These are phyloP conservation scores for Lodderomyces beijingensis DNA, from an alignment of 1,139 yeast genomes.

Conservation along the genomic window DNA sequence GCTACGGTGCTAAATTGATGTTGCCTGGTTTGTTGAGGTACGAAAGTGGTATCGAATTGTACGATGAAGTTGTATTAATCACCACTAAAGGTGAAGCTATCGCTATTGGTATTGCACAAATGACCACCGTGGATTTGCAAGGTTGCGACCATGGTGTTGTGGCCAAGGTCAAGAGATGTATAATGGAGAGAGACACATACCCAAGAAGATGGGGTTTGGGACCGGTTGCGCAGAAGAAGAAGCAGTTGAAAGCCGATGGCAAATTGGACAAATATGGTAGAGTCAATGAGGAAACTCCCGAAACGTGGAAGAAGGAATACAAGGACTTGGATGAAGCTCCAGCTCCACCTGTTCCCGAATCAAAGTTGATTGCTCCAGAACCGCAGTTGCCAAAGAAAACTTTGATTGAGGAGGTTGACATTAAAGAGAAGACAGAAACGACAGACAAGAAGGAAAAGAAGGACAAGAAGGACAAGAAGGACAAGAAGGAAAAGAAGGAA, in stretches of 20 bases:
- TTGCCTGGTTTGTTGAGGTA: slow-evolving; percentile 97
- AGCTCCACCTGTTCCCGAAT: slow-evolving; percentile 48
- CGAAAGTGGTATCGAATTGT: slow-evolving; percentile 95
- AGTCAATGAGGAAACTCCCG: slow-evolving; percentile 89
- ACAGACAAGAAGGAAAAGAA: slow-evolving; percentile 42
- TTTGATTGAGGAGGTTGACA: slow-evolving; percentile 25
- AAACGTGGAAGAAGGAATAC: slow-evolving; percentile 83
- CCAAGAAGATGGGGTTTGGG: slow-evolving; percentile 99
- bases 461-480: slow-evolving; percentile 60
- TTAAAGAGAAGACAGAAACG: slow-evolving; percentile 56
- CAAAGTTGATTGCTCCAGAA: slow-evolving; percentile 47
- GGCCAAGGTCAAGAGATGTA: slow-evolving; percentile 97
- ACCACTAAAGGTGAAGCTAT: slow-evolving; percentile 99
- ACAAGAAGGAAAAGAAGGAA: slow-evolving; percentile 44
- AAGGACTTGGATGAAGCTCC: slow-evolving; percentile 73
- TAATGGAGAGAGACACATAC: slow-evolving; percentile 98
- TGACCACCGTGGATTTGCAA: slow-evolving; percentile 96
- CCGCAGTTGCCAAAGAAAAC: slow-evolving; percentile 50
- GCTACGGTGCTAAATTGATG: slow-evolving; percentile 99
- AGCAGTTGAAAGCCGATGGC: slow-evolving; percentile 96
- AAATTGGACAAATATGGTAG: slow-evolving; percentile 95
- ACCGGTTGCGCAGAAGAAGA: slow-evolving; percentile 97
- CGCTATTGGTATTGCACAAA: slow-evolving; percentile 97
- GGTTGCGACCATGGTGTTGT: slow-evolving; percentile 98
- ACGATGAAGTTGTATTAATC: slow-evolving; percentile 96